Percentiles rank a stretch among this genome's conserved stretches.
Conservation (phyloP, 2,329 filamentous ascomycete genomes). For the Neopestalotiopsis rosae region DNA sequence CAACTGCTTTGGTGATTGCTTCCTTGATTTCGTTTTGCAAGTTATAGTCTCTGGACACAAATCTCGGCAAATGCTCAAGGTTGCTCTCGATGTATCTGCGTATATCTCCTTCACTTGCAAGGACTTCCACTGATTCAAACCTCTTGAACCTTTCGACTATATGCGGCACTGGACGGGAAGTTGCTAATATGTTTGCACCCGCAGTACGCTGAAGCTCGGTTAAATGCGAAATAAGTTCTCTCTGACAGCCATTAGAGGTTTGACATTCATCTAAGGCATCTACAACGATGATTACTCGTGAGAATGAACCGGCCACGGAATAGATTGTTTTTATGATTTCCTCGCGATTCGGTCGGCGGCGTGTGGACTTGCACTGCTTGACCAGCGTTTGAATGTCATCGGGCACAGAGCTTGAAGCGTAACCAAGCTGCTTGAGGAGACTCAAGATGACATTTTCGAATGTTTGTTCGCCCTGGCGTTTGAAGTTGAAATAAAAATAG, state of each 20-base stretch:
- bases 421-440: conserved; percentile 44
- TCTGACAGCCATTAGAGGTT: conserved; percentile 15
- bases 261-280: conserved; percentile 28
- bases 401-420: not conserved
- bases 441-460: conserved; percentile 36
- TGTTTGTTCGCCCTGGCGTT: conserved; percentile 41
- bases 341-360: not conserved
- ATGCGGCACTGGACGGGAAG: conserved; percentile 7
- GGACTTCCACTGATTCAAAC: not conserved
- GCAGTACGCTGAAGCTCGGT: conserved; percentile 18
- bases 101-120: not conserved
- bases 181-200: conserved; percentile 23
- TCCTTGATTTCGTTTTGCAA: conserved; percentile 27
- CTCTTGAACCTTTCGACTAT: not conserved
- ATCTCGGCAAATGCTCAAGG: conserved; percentile 24
- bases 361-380: not conserved
- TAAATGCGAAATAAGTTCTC: conserved; percentile 20
- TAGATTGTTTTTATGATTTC: conserved; percentile 17
- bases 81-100: conserved; percentile 6
- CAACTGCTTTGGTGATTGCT: conserved; percentile 22
- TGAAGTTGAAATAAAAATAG: conserved; percentile 53
- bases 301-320: conserved; percentile 24
- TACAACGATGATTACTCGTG: conserved; percentile 27
- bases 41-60: conserved; percentile 21
- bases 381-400: not conserved